Evolutionary conservation across 2,329 filamentous ascomycete genomes (phyloP).

Genomic region (Cladosporium sp.): DNA sequence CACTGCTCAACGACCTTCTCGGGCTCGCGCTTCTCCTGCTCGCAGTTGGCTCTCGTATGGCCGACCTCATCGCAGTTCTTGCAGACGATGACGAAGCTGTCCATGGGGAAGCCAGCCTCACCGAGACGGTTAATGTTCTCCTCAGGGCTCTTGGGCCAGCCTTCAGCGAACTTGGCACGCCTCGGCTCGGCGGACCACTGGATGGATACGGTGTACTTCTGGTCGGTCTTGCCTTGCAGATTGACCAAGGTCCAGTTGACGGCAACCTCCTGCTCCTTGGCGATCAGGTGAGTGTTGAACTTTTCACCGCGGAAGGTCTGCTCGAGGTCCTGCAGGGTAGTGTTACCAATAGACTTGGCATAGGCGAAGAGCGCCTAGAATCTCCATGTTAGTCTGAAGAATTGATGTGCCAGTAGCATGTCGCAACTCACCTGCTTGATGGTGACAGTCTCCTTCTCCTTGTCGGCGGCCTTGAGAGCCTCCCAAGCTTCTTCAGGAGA

Average conservation of each 20-base stretch:
- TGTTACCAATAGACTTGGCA: slow-evolving; percentile 60
- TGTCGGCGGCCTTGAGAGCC: slow-evolving; percentile 55
- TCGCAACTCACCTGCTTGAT: slow-evolving; percentile 55
- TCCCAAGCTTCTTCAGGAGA: slow-evolving; percentile 60
- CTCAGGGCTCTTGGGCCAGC: slow-evolving; percentile 53
- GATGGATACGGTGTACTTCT: slow-evolving; percentile 54
- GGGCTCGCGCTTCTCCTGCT: slow-evolving; percentile 46
- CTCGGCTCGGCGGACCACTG: slow-evolving; percentile 51
- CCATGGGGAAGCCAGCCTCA: slow-evolving; percentile 54
- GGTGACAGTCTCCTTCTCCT: slow-evolving; percentile 62
- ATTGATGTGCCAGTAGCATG: background rate
- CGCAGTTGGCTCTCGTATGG: slow-evolving; percentile 51
- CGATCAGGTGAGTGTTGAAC: slow-evolving; percentile 64
- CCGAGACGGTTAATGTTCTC: slow-evolving; percentile 56
- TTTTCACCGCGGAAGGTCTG: slow-evolving; percentile 57
- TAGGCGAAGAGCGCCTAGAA: slow-evolving; percentile 52
- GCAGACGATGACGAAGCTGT: slow-evolving; percentile 55
- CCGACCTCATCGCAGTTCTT: slow-evolving; percentile 55
- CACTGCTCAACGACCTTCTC: slow-evolving; percentile 48
- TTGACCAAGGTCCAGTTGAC: slow-evolving; percentile 70
- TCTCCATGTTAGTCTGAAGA: background rate
- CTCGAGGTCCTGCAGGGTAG: slow-evolving; percentile 65
- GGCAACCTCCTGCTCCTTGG: slow-evolving; percentile 57
- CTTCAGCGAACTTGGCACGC: slow-evolving; percentile 48
- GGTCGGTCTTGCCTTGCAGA: slow-evolving; percentile 63